A percentile compares a stretch with the other conserved stretches of the same genome.
These are phyloP conservation scores for Calonectria pseudoreteaudii DNA, from an alignment of 2,329 filamentous ascomycete genomes.

Conservation along the genomic window DNA sequence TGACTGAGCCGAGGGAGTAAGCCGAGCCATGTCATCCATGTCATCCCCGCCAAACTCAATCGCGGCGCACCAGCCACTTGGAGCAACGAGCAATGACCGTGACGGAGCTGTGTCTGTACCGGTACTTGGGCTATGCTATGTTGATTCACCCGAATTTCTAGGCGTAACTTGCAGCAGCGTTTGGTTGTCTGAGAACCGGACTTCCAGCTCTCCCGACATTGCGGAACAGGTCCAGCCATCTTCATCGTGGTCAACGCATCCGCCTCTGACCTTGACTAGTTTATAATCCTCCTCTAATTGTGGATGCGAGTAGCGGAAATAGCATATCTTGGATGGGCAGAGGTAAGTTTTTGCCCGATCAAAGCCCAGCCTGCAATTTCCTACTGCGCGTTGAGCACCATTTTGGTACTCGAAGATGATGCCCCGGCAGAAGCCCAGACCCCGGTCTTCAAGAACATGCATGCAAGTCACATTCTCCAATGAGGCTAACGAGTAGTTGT, in stretches of 20 bases:
- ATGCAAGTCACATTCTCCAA: not conserved
- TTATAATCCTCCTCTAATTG: not conserved
- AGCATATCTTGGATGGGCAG: not conserved
- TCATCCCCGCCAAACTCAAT: not conserved
- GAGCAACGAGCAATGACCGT: not conserved
- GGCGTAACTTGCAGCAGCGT: not conserved
- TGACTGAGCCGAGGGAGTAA: not conserved
- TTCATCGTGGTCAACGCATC: not conserved
- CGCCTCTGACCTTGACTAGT: not conserved
- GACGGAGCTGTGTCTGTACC: not conserved
- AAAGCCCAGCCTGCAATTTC: not conserved
- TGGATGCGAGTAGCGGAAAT: not conserved
- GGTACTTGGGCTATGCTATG: not conserved
- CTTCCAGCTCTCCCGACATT: not conserved
- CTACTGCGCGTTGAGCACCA: slow-evolving; percentile 17
- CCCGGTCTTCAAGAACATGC: not conserved
- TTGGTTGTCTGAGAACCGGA: not conserved
- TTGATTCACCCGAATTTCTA: not conserved
- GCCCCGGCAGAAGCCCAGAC: not conserved
- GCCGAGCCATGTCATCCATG: not conserved
- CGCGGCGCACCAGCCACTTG: not conserved
- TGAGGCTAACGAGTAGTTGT: not conserved
- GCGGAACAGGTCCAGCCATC: not conserved
- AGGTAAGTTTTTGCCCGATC: not conserved
- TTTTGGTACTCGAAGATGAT: slow-evolving; percentile 17